Evolutionary conservation across 1,139 yeast genomes (phyloP), one percentile per base, ranked within the genome.

Genomic region (Kazachstania sp.): DNA sequence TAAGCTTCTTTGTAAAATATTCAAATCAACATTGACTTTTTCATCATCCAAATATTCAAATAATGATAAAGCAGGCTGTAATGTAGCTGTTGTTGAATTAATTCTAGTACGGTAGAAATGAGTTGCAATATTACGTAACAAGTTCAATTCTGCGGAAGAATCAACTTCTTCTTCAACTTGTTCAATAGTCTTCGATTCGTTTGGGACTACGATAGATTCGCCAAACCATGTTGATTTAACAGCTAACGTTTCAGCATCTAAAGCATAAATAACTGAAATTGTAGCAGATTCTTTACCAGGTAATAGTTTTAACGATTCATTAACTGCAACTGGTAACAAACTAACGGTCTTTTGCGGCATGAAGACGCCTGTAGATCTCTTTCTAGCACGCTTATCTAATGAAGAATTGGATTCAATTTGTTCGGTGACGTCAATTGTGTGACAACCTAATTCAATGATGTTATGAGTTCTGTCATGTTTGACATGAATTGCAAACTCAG

Each of bases 41-140:
- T 88, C 97, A 59, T 88, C 96, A 64, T 90, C 97, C 54, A 87
- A 70, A 59, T 81, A 87, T 60, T 85, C 87, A 57, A 88, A 72
- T 45, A 90, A 71, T 0, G 92, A 79, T 55, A 87, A 71, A 46
- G 74, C 71, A 3, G 86, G 84, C 15, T 71, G 65, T 45, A 75
- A 71, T 6, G 73, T 75, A 43, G 81, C 71, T 5, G 65, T 63
- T 8, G 71, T 64, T 55, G 76, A 77, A 40, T 75, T 73, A 48
- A 85, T 70, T 61, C 95, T 75, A 61, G 81, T 85, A 53, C 84
- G 78, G 54, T 84, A 81, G 67, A 86, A 81, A 52, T 83, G 83
- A 54, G 78, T 76, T 0, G 95, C 63, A 34, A 61, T 51, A 11
- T 50, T 49, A n/a, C 56, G 49, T 13, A 61, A 41, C 26, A 45